Percentiles rank a stretch among this genome's conserved stretches.
Conservation (phyloP, 768 basidiomycete species). For the Termitomyces sp. region DNA sequence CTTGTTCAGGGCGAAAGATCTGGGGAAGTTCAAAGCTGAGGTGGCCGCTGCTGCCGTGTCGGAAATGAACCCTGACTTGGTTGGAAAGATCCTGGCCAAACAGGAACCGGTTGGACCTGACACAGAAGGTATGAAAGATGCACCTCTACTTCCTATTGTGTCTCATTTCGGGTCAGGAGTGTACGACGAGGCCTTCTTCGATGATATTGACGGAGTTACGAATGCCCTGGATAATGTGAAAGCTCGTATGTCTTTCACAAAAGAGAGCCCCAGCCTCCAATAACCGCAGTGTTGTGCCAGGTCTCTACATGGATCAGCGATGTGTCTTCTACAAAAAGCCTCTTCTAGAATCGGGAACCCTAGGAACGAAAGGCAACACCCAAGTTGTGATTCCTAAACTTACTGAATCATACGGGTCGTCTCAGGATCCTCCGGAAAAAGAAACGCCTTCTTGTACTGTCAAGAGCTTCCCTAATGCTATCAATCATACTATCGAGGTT, state of each 20-base stretch:
- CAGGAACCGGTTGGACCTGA: constrained; percentile 92
- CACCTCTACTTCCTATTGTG: neutral
- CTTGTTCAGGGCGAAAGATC: constrained; percentile 92
- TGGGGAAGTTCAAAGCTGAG: constrained; percentile 96
- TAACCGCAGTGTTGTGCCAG: constrained; percentile 30
- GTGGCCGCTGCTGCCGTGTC: constrained; percentile 86
- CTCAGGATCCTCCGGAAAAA: constrained; percentile 98
- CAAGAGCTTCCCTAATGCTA: constrained; percentile 98
- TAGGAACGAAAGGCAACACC: constrained; percentile 96
- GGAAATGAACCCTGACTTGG: constrained; percentile 93
- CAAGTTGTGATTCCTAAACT: constrained; percentile 93
- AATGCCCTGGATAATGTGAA: constrained; percentile 97
- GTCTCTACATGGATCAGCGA: constrained; percentile 96
- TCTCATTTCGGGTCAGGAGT: constrained; percentile 60
- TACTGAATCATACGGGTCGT: constrained; percentile 95
- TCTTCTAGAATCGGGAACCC: constrained; percentile 92
- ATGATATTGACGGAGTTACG: constrained; percentile 84
- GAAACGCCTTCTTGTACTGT: constrained; percentile 95
- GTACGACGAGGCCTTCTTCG: constrained; percentile 88
- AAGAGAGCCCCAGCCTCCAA: neutral
- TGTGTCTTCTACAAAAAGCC: constrained; percentile 97
- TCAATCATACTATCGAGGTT: constrained; percentile 96
- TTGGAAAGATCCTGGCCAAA: constrained; percentile 78
- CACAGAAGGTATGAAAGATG: constrained; percentile 70
- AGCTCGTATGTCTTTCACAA: constrained; percentile 60